Base-by-base conservation (phyloP, 2,329 filamentous ascomycete genomes). In the Tolypocladium guangdongense region DNA sequence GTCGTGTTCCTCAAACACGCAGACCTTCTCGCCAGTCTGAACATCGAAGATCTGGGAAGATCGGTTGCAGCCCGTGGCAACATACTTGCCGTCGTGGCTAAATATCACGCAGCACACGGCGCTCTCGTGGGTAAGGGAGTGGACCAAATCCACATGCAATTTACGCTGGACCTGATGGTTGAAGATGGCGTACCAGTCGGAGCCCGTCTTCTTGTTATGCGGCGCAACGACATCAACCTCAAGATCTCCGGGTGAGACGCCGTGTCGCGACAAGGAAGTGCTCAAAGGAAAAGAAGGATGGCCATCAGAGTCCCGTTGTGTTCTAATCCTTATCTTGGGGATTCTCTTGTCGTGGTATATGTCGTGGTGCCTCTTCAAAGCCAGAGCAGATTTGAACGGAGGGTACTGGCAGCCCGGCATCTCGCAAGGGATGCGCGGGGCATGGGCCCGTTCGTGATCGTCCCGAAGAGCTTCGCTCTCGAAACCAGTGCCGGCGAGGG, bases 31-130 rank as follows among this genome's bases (percentile, higher is more conserved):
- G 53, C 93, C 93, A 18, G 83, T 87, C 62, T 83, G 79, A 39
- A 97, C 92, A 59, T 99, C 93, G 69, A 93, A 99, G 63, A 99
- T 97, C 71, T 97, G 92, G n/a, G 93, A 93, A n/a, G 90, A 95
- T 59, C 91, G 80, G 71, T 97, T 99, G 78, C 93, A 97, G 45
- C 93, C 93, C 6, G 93, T 97, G 8, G 93, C 93, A 53, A 97
- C 88, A 62, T 89, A 96, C 66, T 95, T 91, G 61, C 93, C 93
- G 65, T 99, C 93, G 53, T 88, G 82, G 68, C 92, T 97, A 76
- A 99, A 99, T 55, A 93, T 83, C 38, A 99, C 93, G 68, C 93
- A 99, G 78, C 93, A 99, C 1, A 99, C 93, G 4, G 97, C 93
- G 63, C 92, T 97, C 66, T 96, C 89, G 66, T 99, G 93, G 56